phyloP scores from a whole-genome alignment of 2,329 filamentous ascomycete species.

The Nectriaceae sp. region DNA sequence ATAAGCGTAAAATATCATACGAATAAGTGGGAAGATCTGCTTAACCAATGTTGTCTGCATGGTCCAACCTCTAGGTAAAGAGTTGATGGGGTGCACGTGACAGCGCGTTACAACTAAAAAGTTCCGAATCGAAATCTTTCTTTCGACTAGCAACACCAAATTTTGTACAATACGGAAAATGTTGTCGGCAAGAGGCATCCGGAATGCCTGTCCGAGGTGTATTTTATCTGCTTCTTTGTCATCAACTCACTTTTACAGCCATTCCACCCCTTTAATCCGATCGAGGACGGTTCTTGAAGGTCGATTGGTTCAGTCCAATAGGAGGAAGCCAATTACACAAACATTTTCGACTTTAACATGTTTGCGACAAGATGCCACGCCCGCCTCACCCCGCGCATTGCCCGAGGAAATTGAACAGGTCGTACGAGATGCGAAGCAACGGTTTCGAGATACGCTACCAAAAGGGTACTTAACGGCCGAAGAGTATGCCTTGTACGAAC shows the following conservation, averaged over 20 bases:
- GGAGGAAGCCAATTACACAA: constrained; percentile 27
- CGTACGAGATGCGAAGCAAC: constrained; percentile 71
- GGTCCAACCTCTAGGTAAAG: too few species aligned
- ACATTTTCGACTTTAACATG: constrained; percentile 32
- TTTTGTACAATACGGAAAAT: constrained; percentile 30
- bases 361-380: constrained; percentile 21
- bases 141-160: constrained; percentile 10
- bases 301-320: constrained; percentile 25
- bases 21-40: too few species aligned
- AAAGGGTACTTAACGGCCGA: constrained; percentile 67
- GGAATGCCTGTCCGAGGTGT: constrained; percentile 35
- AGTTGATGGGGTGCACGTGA: constrained; percentile 31
- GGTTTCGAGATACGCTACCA: constrained; percentile 77
- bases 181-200: constrained; percentile 37
- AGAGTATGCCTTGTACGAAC: constrained; percentile 75
- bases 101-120: constrained; percentile 24
- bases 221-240: constrained; percentile 17
- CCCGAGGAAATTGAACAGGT: constrained; percentile 56
- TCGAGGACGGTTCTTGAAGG: constrained; percentile 16
- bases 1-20: too few species aligned
- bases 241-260: constrained; percentile 12
- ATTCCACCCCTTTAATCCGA: constrained; percentile 16
- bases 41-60: too few species aligned
- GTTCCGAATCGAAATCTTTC: constrained; percentile 12
- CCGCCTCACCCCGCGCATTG: constrained; percentile 9